phyloP scores from a whole-genome alignment of 345 rosid species.

The Populus alba region DNA sequence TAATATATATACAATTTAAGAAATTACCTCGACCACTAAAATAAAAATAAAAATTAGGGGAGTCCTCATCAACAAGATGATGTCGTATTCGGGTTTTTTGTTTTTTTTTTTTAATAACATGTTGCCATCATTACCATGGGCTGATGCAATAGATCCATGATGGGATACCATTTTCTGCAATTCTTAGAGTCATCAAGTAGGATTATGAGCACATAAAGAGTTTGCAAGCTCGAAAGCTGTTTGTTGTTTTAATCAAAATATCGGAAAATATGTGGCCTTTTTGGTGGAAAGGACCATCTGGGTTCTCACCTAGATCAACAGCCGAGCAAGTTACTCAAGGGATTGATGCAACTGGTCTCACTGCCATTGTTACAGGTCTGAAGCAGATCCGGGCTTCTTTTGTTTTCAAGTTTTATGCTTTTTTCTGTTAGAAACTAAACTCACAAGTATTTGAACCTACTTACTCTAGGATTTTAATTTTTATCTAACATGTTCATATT shows the following conservation, averaged over 20 bases:
- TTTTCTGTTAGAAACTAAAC: too few relatives aligned
- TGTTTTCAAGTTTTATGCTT: not conserved
- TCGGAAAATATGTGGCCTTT: conserved; percentile 20
- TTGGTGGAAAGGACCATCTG: conserved; percentile 37
- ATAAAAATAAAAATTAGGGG: too few relatives aligned
- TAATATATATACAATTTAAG: too few relatives aligned
- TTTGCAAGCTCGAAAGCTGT: not conserved
- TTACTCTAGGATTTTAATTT: too few relatives aligned
- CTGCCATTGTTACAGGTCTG: conserved; percentile 45
- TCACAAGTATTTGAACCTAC: too few relatives aligned
- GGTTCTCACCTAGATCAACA: conserved; percentile 42
- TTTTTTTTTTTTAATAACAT: not conserved
- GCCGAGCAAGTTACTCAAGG: conserved; percentile 46
- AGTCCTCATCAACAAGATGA: too few relatives aligned
- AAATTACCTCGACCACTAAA: too few relatives aligned
- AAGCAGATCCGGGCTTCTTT: not conserved
- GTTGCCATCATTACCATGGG: too few relatives aligned
- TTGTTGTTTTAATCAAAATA: not conserved
- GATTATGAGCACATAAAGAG: not conserved
- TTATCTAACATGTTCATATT: too few relatives aligned
- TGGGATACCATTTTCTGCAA: not conserved
- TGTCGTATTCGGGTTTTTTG: too few relatives aligned
- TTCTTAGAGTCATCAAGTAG: not conserved
- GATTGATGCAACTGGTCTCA: conserved; percentile 49
- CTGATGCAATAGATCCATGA: not conserved